These are phyloP conservation scores for Rhododendron molle DNA, from an alignment of 148 eudicot species.

Conservation along the genomic window DNA sequence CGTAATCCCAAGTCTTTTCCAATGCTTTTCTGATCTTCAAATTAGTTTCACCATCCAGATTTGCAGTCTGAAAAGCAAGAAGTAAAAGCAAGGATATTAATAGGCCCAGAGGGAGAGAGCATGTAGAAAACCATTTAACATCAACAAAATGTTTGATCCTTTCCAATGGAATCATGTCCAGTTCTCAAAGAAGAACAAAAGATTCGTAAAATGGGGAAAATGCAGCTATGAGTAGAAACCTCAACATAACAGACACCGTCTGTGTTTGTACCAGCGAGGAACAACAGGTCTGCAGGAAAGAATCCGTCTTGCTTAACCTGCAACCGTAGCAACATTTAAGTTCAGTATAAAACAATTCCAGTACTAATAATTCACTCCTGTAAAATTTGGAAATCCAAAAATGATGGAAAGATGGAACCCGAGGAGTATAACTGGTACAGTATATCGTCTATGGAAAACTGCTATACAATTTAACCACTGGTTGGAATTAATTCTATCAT, in stretches of 20 bases:
- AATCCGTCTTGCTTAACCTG: conserved; percentile 92
- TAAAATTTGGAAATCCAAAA: background rate
- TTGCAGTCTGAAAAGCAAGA: conserved; percentile 66
- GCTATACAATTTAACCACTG: background rate
- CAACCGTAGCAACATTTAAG: conserved; percentile 14
- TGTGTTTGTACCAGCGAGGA: conserved; percentile 88
- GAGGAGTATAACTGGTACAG: background rate
- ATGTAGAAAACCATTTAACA: background rate
- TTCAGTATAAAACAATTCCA: background rate
- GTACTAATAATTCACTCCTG: background rate
- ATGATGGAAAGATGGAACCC: background rate
- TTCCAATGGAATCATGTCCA: background rate
- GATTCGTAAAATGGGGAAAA: background rate
- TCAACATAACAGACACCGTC: conserved; percentile 97
- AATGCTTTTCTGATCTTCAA: conserved; percentile 94
- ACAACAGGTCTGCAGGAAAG: conserved; percentile 90
- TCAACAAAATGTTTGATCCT: background rate
- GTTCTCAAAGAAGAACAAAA: conserved; percentile 1
- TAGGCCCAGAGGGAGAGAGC: background rate
- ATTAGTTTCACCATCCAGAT: conserved; percentile 98
- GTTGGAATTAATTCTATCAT: background rate
- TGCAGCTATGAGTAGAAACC: conserved; percentile 35
- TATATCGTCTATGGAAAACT: background rate
- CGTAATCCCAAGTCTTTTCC: conserved; percentile 95
- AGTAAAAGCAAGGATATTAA: background rate